Conservation (phyloP, 2,329 filamentous ascomycete genomes). For the Moelleriella libera region DNA sequence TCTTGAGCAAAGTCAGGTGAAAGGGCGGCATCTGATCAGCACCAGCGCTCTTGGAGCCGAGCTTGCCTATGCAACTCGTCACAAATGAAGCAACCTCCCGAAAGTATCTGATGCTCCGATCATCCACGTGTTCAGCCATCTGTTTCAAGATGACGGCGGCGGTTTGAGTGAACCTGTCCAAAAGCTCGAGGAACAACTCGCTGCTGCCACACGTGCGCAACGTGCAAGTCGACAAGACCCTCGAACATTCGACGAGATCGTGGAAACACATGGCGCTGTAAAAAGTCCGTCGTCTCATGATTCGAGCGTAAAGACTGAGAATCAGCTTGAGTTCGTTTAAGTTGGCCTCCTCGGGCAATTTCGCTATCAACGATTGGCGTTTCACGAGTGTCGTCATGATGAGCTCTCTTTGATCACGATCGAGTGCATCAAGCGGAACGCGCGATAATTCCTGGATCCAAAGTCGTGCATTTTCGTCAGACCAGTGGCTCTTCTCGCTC, state of each 20-base stretch:
- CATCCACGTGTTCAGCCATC: conserved; percentile 28
- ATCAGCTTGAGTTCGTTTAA: conserved; percentile 20
- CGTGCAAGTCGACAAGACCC: conserved; percentile 15
- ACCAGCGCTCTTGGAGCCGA: not conserved
- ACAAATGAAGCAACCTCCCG: conserved; percentile 13
- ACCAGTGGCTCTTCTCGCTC: conserved; percentile 16
- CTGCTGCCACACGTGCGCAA: conserved; percentile 10
- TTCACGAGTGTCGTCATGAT: conserved; percentile 22
- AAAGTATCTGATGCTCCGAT: conserved; percentile 27
- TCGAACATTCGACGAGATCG: conserved; percentile 19
- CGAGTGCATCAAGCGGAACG: conserved; percentile 23
- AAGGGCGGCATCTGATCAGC: conserved; percentile 12
- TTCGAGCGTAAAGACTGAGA: conserved; percentile 30
- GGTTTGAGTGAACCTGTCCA: conserved; percentile 17
- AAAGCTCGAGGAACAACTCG: conserved; percentile 15
- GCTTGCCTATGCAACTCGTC: conserved; percentile 9
- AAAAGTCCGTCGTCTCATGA: conserved; percentile 36
- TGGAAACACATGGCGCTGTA: conserved; percentile 30
- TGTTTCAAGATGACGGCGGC: conserved; percentile 21
- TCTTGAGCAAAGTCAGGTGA: conserved; percentile 21
- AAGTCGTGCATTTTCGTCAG: conserved; percentile 12
- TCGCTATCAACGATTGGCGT: conserved; percentile 11
- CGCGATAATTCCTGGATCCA: conserved; percentile 18
- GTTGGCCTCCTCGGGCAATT: conserved; percentile 11
- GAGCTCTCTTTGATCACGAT: conserved; percentile 27